Conservation (phyloP, 179 eudicot genomes). For the Silene noctiflora region DNA sequence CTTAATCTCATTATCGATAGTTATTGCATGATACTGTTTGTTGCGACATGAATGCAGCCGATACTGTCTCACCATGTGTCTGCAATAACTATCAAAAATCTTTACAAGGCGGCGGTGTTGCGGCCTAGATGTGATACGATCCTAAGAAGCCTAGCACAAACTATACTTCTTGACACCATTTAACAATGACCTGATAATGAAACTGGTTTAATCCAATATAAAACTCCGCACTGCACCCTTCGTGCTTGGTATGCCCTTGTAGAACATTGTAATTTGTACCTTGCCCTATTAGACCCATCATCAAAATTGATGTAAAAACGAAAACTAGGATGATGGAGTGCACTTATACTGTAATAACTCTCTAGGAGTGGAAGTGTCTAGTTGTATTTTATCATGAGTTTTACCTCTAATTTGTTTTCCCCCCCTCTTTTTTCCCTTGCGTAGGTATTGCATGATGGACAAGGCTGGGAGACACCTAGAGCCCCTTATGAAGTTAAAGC, state of each 20-base stretch:
- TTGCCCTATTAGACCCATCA: background rate
- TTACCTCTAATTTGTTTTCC: slow-evolving; percentile 8
- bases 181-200: background rate
- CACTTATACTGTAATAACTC: background rate
- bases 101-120: background rate
- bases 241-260: background rate
- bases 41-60: background rate
- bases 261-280: background rate
- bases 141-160: background rate
- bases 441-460: slow-evolving; percentile 76
- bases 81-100: background rate
- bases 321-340: slow-evolving; percentile 1
- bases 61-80: background rate
- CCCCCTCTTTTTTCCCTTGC: slow-evolving; percentile 16
- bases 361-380: background rate
- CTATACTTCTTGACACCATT: background rate
- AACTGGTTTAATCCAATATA: background rate
- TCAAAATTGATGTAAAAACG: background rate
- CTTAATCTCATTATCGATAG: too few relatives aligned
- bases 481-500: slow-evolving; percentile 94
- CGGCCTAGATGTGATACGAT: background rate
- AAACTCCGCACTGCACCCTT: background rate
- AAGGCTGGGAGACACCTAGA: slow-evolving; percentile 97
- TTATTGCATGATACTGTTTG: background rate
- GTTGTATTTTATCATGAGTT: background rate